Evolutionary conservation across 1,284 basidiomycete species (phyloP).

Genomic region (Vanrija humicola): DNA sequence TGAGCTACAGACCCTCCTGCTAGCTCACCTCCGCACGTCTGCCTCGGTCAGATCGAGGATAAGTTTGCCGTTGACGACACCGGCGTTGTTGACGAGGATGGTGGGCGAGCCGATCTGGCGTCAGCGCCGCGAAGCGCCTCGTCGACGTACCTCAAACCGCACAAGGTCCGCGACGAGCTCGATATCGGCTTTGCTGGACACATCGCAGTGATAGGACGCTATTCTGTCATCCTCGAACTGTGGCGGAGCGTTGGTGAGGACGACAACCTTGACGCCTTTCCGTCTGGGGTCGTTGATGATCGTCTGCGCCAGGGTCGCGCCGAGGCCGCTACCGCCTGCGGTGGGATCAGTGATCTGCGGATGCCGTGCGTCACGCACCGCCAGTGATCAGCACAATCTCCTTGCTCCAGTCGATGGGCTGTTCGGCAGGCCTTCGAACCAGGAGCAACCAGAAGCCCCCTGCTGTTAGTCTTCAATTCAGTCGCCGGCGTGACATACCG

Average conservation of each 20-base stretch:
- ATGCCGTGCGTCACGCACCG: slow-evolving; percentile 53
- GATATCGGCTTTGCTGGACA: slow-evolving; percentile 80
- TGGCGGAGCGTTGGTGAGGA: slow-evolving; percentile 72
- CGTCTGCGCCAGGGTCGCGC: slow-evolving; percentile 76
- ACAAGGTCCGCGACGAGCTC: slow-evolving; percentile 65
- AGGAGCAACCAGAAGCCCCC: neutral
- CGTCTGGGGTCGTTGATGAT: slow-evolving; percentile 59
- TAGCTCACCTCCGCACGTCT: slow-evolving; percentile 72
- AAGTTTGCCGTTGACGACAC: slow-evolving; percentile 84
- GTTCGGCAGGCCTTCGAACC: neutral
- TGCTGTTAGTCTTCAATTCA: neutral
- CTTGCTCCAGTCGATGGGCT: slow-evolving; percentile 59
- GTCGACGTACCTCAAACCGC: slow-evolving; percentile 61
- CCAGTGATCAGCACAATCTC: slow-evolving; percentile 87
- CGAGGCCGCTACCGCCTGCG: slow-evolving; percentile 80
- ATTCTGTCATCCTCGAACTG: slow-evolving; percentile 49
- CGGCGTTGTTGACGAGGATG: slow-evolving; percentile 90
- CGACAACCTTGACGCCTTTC: slow-evolving; percentile 69
- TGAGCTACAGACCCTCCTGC: neutral
- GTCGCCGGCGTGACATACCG: neutral
- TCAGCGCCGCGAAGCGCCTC: neutral
- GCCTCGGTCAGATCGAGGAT: slow-evolving; percentile 70
- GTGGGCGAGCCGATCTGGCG: slow-evolving; percentile 80
- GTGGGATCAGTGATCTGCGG: too few species aligned
- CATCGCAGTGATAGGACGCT: slow-evolving; percentile 75